Evolutionary conservation across 2,329 filamentous ascomycete species (phyloP).

Genomic region (Colletotrichum horii): DNA sequence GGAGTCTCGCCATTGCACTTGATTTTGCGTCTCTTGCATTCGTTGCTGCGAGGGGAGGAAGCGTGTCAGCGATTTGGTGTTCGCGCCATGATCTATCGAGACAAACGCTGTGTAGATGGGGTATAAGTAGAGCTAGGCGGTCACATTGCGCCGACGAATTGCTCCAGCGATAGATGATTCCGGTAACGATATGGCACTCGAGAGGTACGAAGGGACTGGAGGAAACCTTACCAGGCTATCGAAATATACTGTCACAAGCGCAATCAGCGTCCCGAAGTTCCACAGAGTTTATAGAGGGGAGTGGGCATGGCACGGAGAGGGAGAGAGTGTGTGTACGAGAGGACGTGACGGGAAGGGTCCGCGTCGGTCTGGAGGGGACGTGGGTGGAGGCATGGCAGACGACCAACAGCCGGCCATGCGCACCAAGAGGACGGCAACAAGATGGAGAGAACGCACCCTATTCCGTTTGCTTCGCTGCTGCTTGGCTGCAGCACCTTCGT

Average conservation of each 20-base stretch:
- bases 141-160: not conserved
- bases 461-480: slow-evolving; percentile 67
- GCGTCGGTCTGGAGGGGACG: not conserved
- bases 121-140: not conserved
- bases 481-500: slow-evolving; percentile 46
- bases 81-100: not conserved
- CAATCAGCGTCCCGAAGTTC: slow-evolving; percentile 14
- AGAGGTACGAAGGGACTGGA: not conserved
- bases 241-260: slow-evolving; percentile 56
- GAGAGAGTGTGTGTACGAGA: not conserved
- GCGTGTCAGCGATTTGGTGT: slow-evolving; percentile 2
- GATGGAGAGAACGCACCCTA: slow-evolving; percentile 48
- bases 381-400: not conserved
- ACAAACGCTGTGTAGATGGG: not conserved
- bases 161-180: not conserved
- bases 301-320: not conserved
- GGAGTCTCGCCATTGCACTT: slow-evolving; percentile 76
- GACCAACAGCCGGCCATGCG: not conserved
- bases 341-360: not conserved
- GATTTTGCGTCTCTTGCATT: slow-evolving; percentile 77
- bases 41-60: slow-evolving; percentile 55
- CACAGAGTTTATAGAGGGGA: not conserved
- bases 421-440: not conserved
- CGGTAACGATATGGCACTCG: not conserved
- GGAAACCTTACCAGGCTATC: slow-evolving; percentile 59